Evolutionary conservation across 768 basidiomycete genomes (phyloP).

Genomic region (Amanita pallidorosea): DNA sequence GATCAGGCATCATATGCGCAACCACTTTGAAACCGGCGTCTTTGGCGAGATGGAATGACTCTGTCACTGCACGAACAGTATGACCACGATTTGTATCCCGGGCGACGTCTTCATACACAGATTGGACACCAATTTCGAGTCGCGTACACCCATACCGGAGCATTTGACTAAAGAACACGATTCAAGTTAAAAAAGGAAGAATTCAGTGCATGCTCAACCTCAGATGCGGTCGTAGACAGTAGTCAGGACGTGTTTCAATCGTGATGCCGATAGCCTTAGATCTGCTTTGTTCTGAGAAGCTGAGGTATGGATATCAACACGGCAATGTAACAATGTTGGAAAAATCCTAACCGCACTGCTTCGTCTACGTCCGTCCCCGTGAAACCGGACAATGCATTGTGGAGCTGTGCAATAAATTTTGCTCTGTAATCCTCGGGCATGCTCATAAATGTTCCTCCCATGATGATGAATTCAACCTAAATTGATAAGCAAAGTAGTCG

Average conservation of each 20-base stretch:
- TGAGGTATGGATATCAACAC: constrained; percentile 14
- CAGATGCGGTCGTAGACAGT: constrained; percentile 93
- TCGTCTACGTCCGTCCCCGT: constrained; percentile 92
- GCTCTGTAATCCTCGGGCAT: constrained; percentile 96
- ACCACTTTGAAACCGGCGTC: constrained; percentile 99
- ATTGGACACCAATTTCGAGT: constrained; percentile 97
- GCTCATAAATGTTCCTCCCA: constrained; percentile 99
- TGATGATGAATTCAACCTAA: constrained; percentile 84
- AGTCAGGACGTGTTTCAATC: constrained; percentile 97
- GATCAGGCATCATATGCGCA: constrained; percentile 99
- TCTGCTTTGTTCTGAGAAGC: constrained; percentile 94
- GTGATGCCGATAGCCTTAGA: constrained; percentile 99
- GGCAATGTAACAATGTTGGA: neutral
- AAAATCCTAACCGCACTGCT: constrained; percentile 59
- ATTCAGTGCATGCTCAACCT: constrained; percentile 32
- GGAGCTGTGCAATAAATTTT: constrained; percentile 90
- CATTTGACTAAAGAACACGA: constrained; percentile 69
- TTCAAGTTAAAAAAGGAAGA: neutral
- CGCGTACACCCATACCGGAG: constrained; percentile 98
- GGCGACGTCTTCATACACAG: constrained; percentile 98
- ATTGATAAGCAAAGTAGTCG: neutral
- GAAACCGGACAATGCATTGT: constrained; percentile 93
- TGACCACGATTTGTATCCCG: constrained; percentile 98
- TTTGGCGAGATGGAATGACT: constrained; percentile 95
- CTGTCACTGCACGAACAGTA: constrained; percentile 93